Base-by-base conservation (phyloP, 2,329 filamentous ascomycete genomes). In the Tolypocladium album region DNA sequence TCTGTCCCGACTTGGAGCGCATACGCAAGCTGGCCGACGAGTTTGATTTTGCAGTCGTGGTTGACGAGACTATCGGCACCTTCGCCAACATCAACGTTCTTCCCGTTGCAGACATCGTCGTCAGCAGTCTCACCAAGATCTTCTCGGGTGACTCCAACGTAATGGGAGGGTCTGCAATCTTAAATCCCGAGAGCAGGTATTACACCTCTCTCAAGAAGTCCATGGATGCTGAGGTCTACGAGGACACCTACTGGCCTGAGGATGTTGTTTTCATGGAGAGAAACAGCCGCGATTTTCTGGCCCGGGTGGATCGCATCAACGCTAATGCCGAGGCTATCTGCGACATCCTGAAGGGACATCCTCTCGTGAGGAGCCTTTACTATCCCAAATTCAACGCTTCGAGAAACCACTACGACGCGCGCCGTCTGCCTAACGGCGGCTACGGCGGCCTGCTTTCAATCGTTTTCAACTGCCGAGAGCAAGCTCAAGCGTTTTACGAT, bases 121-220 rank as follows among this genome's bases (percentile, higher is more conserved):
- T 96, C 60, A 96, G 90, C 78, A 96, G 90, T 71, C 79, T 99
- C 61, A 97, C 94, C 56, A 99, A 99, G 74, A 88, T 97, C 59
- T 99, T 99, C 76, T 96, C 91, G 60, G 94, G 94, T 57, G 94
- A 97, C 74, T 94, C 90, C 72, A 97, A 99, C 72, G 94, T 99
- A 65, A 97, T 97, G 93, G 94, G 92, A 61, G 94, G 94, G 60
- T 89, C 87, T 64, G 76, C 81, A 55, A 83, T 87, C 59, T 70
- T 87, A 55, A 87, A 87, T 67, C 83, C 83, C 0, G 82, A 86
- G 60, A 79, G 86, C n/a, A 84, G 76, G 55, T 88, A 88, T 74
- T 96, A 96, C 72, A 59, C 71, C 3, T 66, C 75, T 0, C 74
- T 99, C n/a, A 93, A 91, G 70, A 70, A 77, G 6, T 79, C 80